phyloP scores from a whole-genome alignment of 1,284 basidiomycete genomes.

The Amylostereum areolatum region DNA sequence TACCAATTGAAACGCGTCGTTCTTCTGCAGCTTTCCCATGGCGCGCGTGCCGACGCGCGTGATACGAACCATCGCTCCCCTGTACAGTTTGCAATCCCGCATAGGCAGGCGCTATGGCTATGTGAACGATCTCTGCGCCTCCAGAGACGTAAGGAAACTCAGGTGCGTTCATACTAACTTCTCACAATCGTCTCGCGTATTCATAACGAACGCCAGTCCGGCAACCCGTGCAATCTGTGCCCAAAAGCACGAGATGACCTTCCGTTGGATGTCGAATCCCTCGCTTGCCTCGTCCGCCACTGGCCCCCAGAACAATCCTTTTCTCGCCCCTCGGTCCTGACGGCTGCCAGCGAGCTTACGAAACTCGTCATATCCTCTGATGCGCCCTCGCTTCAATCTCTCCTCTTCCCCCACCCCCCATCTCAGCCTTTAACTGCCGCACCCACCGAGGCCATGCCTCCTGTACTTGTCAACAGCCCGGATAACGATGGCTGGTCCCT shows the following conservation, averaged over 20 bases:
- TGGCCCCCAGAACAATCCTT: constrained; percentile 3
- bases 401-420: constrained; percentile 40
- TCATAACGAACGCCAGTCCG: constrained; percentile 13
- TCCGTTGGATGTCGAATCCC: no score
- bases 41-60: constrained; percentile 48
- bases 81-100: constrained; percentile 56
- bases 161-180: constrained; percentile 32
- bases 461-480: constrained; percentile 42
- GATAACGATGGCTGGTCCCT: constrained; percentile 64
- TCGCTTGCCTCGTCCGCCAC: no score
- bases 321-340: constrained; percentile 26
- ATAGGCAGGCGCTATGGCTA: constrained; percentile 57
- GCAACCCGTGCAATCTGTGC: constrained; percentile 16
- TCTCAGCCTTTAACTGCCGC: constrained; percentile 19
- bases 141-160: constrained; percentile 40
- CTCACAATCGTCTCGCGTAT: not conserved
- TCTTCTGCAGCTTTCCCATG: constrained; percentile 47
- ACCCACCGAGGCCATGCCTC: constrained; percentile 10
- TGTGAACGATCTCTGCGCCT: constrained; percentile 58
- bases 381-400: constrained; percentile 34
- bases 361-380: constrained; percentile 9
- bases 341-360: constrained; percentile 21
- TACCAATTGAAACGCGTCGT: constrained; percentile 14
- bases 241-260: not conserved
- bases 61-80: constrained; percentile 65